A percentile compares a stretch with the other conserved stretches of the same genome.
These are phyloP conservation scores for Chlorella vulgaris DNA, from an alignment of 139 green algal species.

Conservation along the genomic window DNA sequence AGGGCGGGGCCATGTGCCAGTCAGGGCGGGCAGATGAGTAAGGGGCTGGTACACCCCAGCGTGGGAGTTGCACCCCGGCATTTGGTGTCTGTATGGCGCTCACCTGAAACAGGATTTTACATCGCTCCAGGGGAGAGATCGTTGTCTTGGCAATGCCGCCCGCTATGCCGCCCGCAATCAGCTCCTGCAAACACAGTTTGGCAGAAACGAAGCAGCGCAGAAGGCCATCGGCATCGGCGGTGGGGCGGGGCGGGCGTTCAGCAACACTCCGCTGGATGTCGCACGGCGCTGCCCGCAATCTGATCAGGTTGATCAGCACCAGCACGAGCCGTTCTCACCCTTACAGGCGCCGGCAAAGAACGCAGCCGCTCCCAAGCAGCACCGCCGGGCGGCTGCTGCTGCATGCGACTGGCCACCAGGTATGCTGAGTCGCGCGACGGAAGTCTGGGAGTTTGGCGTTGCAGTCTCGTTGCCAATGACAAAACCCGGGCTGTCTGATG, in stretches of 20 bases:
- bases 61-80: no score
- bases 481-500: no score
- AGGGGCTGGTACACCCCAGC: no score
- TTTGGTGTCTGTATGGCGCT: no score
- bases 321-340: background rate
- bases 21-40: no score
- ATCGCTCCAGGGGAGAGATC: constrained; percentile 84
- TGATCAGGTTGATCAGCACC: background rate
- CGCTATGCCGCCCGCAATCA: constrained; percentile 80
- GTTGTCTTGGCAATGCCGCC: constrained; percentile 78
- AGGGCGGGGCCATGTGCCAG: background rate
- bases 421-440: no score
- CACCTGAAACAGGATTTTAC: constrained; percentile 90
- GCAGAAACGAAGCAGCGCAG: no score
- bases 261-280: no score
- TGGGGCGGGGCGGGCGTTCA: no score
- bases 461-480: no score
- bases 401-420: background rate
- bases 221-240: background rate
- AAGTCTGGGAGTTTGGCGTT: no score
- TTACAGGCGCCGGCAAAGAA: background rate
- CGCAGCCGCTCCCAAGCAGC: background rate
- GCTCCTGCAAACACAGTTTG: constrained; percentile 75
- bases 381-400: background rate
- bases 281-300: no score